Conservation (phyloP, 202 grass and related monocot genomes). For the Setaria italica region DNA sequence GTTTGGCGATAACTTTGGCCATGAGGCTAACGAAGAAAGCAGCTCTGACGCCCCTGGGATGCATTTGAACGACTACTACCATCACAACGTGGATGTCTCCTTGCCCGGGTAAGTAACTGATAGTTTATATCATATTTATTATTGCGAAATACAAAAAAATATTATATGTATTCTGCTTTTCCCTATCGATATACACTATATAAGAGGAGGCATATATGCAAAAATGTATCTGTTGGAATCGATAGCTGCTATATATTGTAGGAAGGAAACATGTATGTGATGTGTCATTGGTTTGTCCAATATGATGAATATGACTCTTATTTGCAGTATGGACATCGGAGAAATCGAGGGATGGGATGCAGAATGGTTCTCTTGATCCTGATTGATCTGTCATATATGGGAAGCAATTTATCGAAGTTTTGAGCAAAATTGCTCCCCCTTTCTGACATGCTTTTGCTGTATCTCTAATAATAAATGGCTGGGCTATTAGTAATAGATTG, state of each 20-base stretch:
- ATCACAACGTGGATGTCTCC: slow-evolving; percentile 45
- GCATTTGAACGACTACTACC: slow-evolving; percentile 53
- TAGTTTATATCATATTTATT: not conserved
- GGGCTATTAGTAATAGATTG: slow-evolving; percentile 6
- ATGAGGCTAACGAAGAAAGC: slow-evolving; percentile 18
- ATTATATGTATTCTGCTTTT: too few relatives aligned
- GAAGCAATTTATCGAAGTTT: slow-evolving; percentile 37
- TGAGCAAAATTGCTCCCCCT: slow-evolving; percentile 34
- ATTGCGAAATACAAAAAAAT: not conserved
- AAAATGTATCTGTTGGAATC: not conserved
- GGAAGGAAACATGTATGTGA: not conserved
- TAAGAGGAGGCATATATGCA: not conserved
- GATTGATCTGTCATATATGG: not conserved
- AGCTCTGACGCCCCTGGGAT: slow-evolving; percentile 23
- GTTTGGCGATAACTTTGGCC: slow-evolving; percentile 21
- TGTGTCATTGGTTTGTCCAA: not conserved
- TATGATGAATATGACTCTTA: not conserved
- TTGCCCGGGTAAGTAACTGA: slow-evolving; percentile 67
- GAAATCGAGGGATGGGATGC: slow-evolving; percentile 82
- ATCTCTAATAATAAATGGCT: slow-evolving; percentile 31
- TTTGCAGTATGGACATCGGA: slow-evolving; percentile 66
- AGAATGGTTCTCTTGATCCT: slow-evolving; percentile 66
- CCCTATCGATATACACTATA: not conserved
- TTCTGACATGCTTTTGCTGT: slow-evolving; percentile 43
- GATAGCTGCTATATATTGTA: not conserved